Percentiles rank a stretch among this genome's conserved stretches.
Conservation (phyloP, 257 asterid genomes). For the Linaria vulgaris region DNA sequence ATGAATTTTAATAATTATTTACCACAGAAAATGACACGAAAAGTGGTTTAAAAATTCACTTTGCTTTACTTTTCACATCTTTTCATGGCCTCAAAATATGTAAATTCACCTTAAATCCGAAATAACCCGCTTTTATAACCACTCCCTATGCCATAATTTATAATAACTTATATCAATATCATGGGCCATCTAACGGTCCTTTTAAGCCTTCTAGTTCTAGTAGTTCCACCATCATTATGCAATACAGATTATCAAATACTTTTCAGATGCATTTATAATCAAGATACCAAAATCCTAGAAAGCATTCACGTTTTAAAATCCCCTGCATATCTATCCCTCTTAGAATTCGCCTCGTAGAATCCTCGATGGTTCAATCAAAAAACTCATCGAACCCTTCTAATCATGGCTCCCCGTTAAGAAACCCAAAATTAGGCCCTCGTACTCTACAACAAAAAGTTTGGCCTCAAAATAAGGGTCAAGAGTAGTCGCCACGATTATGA, state of each 20-base stretch:
- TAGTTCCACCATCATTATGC: too few species aligned
- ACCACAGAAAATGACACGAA: too few species aligned
- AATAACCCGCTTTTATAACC: too few species aligned
- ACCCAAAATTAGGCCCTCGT: constrained; percentile 17
- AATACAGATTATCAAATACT: not conserved
- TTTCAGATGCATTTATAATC: constrained; percentile 13
- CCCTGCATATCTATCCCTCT: constrained; percentile 7
- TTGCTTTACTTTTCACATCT: too few species aligned
- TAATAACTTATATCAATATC: too few species aligned
- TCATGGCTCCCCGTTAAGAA: constrained; percentile 19
- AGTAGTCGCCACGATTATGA: constrained; percentile 46
- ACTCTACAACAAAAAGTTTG: constrained; percentile 25
- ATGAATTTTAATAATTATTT: too few species aligned
- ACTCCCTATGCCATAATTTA: too few species aligned
- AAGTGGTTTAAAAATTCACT: too few species aligned
- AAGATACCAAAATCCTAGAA: constrained; percentile 1
- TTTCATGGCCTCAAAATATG: too few species aligned
- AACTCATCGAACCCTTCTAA: constrained; percentile 20
- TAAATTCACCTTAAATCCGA: too few species aligned
- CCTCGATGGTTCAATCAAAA: constrained; percentile 32
- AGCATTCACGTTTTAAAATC: constrained; percentile 22
- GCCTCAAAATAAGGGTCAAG: constrained; percentile 27
- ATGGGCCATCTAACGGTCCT: too few species aligned
- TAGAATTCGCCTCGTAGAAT: constrained; percentile 23
- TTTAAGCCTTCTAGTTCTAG: too few species aligned